Evolutionary conservation across 116 monocot genomes (phyloP), one percentile per base, ranked within the genome.

Genomic region (Iris pallida): DNA sequence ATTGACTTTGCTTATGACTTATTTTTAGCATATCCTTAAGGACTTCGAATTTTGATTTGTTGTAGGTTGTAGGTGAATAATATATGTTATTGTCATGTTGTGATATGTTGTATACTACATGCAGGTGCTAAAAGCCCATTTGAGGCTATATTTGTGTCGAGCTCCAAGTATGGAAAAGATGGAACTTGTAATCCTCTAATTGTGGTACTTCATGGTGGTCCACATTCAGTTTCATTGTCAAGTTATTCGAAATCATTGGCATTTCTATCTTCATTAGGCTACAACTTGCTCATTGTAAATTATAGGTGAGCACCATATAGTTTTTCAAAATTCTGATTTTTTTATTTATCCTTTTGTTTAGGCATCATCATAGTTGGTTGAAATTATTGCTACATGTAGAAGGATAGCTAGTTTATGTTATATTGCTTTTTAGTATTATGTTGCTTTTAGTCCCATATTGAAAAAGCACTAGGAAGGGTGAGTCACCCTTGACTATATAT

Each of bases 141-240:
- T 63, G 97, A 92, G 76, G 84, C 92, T 72, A 92, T 92, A 58
- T 92, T 90, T 81, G 69, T 90, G 13, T 79, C 81, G 42, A 43
- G 45, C 61, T 64, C 72, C 53, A 68, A 68, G 40, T 52, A 57
- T 42, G 9, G 64, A 59, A 66, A 61, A 17, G 72, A 71, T 65
- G 58, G 62, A 72, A 42, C 59, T 48, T 71, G 59, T 51, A 87
- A 68, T 58, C 90, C 92, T 19, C 18, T 88, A 75, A 90, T 97
- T 80, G 68, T 90, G 49, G 54, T 97, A 46, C 81, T 97, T 47
- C 97, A 97, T 79, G 97, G 97, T 74, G 92, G 97, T 68, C 97
- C 97, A 68, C 97, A 97, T 86, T 78, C 97, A 65, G 90, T 90
- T 63, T 83, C 79, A 52, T 49, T 82, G 47, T 61, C 97, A 57